phyloP scores from a whole-genome alignment of 1,284 basidiomycete genomes.

The Moesziomyces parantarcticus region DNA sequence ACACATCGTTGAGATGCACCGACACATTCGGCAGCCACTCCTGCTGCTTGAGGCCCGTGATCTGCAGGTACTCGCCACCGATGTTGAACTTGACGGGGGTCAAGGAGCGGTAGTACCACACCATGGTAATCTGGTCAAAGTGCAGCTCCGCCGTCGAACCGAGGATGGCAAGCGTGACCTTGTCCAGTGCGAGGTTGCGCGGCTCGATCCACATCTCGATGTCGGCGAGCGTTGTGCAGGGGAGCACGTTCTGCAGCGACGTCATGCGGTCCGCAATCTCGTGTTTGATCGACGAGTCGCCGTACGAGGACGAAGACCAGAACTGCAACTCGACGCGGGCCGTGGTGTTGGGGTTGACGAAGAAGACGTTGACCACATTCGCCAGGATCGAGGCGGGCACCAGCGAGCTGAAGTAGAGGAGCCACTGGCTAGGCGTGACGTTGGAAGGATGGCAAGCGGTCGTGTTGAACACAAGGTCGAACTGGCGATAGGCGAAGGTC shows the following conservation, averaged over 20 bases:
- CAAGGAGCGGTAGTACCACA: slow-evolving; percentile 62
- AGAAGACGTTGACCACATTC: slow-evolving; percentile 55
- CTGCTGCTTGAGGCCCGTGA: slow-evolving; percentile 58
- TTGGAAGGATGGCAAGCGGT: slow-evolving; percentile 51
- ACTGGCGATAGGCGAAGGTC: slow-evolving; percentile 36
- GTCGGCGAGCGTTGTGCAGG: slow-evolving; percentile 45
- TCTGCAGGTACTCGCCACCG: slow-evolving; percentile 60
- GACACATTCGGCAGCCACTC: slow-evolving; percentile 41
- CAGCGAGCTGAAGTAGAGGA: slow-evolving; percentile 57
- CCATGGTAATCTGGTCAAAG: slow-evolving; percentile 60
- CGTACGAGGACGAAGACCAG: slow-evolving; percentile 27
- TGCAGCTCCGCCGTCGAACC: slow-evolving; percentile 40
- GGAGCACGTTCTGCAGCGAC: slow-evolving; percentile 36
- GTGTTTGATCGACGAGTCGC: slow-evolving; percentile 27
- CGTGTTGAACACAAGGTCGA: slow-evolving; percentile 56
- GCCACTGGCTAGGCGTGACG: slow-evolving; percentile 57
- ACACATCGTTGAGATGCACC: slow-evolving; percentile 57
- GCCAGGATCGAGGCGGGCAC: slow-evolving; percentile 46
- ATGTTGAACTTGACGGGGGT: slow-evolving; percentile 60
- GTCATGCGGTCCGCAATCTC: slow-evolving; percentile 35
- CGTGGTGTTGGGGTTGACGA: slow-evolving; percentile 59
- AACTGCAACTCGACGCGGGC: slow-evolving; percentile 42
- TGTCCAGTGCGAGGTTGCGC: slow-evolving; percentile 54
- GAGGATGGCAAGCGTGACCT: slow-evolving; percentile 47
- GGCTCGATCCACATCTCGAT: slow-evolving; percentile 57